These are phyloP conservation scores for Diaporthe velutina DNA, from an alignment of 2,329 filamentous ascomycete genomes.

Conservation along the genomic window DNA sequence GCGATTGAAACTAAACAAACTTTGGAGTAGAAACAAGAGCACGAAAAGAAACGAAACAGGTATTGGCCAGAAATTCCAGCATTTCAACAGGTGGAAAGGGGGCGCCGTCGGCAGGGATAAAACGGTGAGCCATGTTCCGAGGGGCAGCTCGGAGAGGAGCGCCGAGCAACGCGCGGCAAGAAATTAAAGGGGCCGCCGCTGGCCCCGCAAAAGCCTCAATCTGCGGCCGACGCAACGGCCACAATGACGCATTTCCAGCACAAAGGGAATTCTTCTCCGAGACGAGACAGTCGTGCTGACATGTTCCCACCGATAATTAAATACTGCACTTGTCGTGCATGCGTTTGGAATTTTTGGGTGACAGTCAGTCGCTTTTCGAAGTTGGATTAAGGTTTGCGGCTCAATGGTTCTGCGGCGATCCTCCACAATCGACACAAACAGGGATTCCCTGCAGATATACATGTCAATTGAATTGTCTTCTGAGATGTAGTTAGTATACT, in stretches of 20 bases:
- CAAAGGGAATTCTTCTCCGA: slow-evolving; percentile 13
- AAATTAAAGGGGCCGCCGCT: slow-evolving; percentile 18
- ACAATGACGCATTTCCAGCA: slow-evolving; percentile 5
- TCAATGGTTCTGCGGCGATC: not conserved
- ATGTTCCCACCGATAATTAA: not conserved
- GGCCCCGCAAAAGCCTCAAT: slow-evolving; percentile 19
- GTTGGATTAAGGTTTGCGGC: slow-evolving; percentile 22
- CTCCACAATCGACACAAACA: not conserved
- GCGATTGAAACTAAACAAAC: slow-evolving; percentile 20
- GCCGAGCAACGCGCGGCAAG: slow-evolving; percentile 21
- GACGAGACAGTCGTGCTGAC: not conserved
- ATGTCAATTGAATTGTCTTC: too few relatives aligned
- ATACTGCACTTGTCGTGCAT: not conserved
- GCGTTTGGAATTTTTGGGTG: not conserved
- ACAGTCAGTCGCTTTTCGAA: not conserved
- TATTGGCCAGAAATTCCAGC: slow-evolving; percentile 18
- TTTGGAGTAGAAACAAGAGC: slow-evolving; percentile 4
- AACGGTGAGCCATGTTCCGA: slow-evolving; percentile 14
- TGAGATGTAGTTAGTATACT: too few relatives aligned
- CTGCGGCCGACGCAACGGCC: not conserved
- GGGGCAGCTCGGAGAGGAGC: not conserved
- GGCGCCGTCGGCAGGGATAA: slow-evolving; percentile 1
- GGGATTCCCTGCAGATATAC: not conserved
- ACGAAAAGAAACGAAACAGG: slow-evolving; percentile 8
- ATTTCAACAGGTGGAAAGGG: slow-evolving; percentile 29